Evolutionary conservation across 2,329 filamentous ascomycete species (phyloP).

Genomic region (Fusarium xyrophilum): DNA sequence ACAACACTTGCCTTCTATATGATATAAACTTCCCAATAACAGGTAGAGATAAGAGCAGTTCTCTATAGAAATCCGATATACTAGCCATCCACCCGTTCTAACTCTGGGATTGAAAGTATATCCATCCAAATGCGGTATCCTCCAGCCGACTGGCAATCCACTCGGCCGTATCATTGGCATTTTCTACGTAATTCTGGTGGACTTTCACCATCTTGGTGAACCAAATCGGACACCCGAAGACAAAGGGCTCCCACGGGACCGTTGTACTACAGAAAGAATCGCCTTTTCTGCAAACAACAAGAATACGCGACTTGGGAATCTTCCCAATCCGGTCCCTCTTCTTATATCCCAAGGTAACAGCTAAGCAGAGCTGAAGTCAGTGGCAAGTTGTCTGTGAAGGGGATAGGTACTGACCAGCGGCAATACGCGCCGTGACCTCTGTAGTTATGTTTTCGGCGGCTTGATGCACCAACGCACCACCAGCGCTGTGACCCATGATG

Average conservation of each 20-base stretch:
- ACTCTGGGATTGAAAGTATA: not conserved
- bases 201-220: not conserved
- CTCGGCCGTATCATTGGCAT: not conserved
- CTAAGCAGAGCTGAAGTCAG: not conserved
- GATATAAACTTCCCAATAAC: not conserved
- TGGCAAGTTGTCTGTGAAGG: accelerated
- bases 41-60: not conserved
- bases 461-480: not conserved
- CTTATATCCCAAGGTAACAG: not conserved
- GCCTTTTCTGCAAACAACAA: not conserved
- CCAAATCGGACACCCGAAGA: not conserved
- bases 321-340: not conserved
- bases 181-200: not conserved
- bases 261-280: not conserved
- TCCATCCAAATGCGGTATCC: not conserved
- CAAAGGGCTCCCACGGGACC: not conserved
- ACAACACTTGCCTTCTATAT: accelerated
- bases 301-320: not conserved
- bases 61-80: not conserved
- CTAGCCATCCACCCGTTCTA: not conserved
- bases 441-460: not conserved
- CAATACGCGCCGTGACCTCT: not conserved
- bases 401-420: not conserved
- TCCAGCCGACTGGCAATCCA: not conserved
- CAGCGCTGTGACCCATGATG: not conserved